Percentiles rank a stretch among this genome's conserved stretches.
phyloP scores from a whole-genome alignment of 192 early-diverging fungal genomes.

The Helicostylum pulchrum region DNA sequence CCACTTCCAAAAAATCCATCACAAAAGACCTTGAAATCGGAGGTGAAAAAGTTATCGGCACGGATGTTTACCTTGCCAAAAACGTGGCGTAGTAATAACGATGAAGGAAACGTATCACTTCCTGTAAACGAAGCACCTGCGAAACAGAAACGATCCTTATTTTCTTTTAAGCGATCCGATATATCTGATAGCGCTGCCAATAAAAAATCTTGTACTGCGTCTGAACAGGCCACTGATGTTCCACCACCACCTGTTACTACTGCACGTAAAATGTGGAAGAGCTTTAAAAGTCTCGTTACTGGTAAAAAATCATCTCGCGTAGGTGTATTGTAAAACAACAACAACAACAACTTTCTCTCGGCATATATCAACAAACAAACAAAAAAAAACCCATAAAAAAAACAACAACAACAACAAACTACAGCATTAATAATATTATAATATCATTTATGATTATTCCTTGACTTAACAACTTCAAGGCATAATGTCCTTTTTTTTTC shows the following conservation, averaged over 20 bases:
- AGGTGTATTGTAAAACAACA: conserved; percentile 2
- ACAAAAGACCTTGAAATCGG: conserved; percentile 11
- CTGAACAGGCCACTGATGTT: not conserved
- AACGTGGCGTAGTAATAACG: conserved; percentile 1
- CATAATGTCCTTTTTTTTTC: too few relatives aligned
- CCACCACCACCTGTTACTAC: not conserved
- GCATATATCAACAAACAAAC: too few relatives aligned
- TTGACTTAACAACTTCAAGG: too few relatives aligned
- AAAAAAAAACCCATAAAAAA: too few relatives aligned
- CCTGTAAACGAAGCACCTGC: not conserved
- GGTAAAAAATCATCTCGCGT: conserved; percentile 3
- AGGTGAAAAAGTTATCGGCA: conserved; percentile 15
- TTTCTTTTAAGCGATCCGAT: conserved; percentile 20
- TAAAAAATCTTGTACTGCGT: not conserved
- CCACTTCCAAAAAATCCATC: conserved; percentile 7
- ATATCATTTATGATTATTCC: too few relatives aligned
- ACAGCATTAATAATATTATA: too few relatives aligned
- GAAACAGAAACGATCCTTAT: conserved; percentile 10
- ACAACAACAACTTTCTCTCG: too few relatives aligned
- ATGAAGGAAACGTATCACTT: not conserved
- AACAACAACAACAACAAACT: too few relatives aligned
- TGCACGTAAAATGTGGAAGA: conserved; percentile 24
- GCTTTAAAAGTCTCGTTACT: conserved; percentile 2
- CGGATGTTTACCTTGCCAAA: not conserved
- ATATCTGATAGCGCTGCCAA: not conserved